A percentile compares a stretch with the other conserved stretches of the same genome.
These are phyloP conservation scores for Auriscalpium orientale DNA, from an alignment of 768 basidiomycete genomes.

Conservation along the genomic window DNA sequence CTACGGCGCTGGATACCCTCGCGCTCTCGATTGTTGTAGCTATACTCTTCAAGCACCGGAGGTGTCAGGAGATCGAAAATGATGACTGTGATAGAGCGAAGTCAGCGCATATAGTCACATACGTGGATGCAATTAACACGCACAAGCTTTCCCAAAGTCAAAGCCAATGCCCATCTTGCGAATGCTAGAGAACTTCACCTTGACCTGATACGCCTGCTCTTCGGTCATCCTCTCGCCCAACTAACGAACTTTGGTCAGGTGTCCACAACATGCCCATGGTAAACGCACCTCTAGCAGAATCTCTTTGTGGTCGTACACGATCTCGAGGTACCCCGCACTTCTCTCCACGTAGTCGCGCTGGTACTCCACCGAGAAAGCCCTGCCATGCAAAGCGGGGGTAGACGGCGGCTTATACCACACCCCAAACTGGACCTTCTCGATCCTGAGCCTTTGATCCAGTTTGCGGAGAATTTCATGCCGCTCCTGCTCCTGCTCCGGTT, in stretches of 20 bases:
- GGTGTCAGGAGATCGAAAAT: conserved; percentile 30
- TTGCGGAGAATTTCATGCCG: conserved; percentile 30
- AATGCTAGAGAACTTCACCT: conserved; percentile 9
- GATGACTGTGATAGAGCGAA: neutral
- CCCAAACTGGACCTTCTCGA: conserved; percentile 64
- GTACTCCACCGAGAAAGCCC: conserved; percentile 63
- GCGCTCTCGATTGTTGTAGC: conserved; percentile 46
- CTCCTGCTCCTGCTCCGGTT: conserved; percentile 22
- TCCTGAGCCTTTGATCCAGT: conserved; percentile 42
- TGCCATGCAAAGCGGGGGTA: conserved; percentile 14
- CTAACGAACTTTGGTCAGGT: neutral
- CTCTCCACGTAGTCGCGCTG: conserved; percentile 38
- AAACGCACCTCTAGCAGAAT: conserved; percentile 50
- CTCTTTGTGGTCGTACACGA: conserved; percentile 64
- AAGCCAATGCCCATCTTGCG: conserved; percentile 10
- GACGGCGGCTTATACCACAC: conserved; percentile 34
- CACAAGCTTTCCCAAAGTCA: conserved; percentile 4
- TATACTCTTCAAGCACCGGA: conserved; percentile 52
- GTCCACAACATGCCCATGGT: neutral
- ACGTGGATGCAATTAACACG: neutral
- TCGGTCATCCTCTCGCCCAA: conserved; percentile 10
- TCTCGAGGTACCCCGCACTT: conserved; percentile 45
- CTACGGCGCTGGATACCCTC: conserved; percentile 29
- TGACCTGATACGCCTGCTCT: neutral
- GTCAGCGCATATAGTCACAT: neutral